phyloP scores from a whole-genome alignment of 1,284 basidiomycete species.

The Cryptococcus sp. region DNA sequence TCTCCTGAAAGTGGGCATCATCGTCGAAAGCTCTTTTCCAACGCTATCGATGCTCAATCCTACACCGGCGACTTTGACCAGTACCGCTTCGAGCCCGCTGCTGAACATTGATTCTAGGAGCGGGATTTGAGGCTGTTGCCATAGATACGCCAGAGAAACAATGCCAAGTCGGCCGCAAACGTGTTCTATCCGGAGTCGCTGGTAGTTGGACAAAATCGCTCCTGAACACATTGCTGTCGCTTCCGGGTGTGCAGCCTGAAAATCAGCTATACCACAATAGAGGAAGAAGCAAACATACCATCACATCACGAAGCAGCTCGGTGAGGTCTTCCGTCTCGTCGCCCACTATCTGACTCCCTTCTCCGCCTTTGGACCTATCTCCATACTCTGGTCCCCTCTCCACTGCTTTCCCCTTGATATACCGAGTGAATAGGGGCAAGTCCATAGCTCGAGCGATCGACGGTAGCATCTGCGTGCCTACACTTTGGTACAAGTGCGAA shows the following conservation, averaged over 20 bases:
- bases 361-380: constrained; percentile 43
- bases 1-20: constrained; percentile 66
- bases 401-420: constrained; percentile 75
- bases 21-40: constrained; percentile 67
- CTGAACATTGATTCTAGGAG: constrained; percentile 82
- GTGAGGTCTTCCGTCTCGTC: constrained; percentile 97
- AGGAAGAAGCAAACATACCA: constrained; percentile 52
- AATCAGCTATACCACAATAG: neutral
- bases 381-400: constrained; percentile 85
- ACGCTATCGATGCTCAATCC: constrained; percentile 75
- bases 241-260: constrained; percentile 72
- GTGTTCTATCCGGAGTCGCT: constrained; percentile 94
- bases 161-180: constrained; percentile 83
- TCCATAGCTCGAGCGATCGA: constrained; percentile 78
- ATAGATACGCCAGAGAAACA: constrained; percentile 80
- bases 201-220: constrained; percentile 96
- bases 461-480: constrained; percentile 90
- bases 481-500: constrained; percentile 97
- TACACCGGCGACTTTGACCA: constrained; percentile 96
- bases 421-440: constrained; percentile 74
- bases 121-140: constrained; percentile 83
- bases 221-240: constrained; percentile 86
- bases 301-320: constrained; percentile 67
- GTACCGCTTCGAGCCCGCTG: constrained; percentile 69
- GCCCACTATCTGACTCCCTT: constrained; percentile 55